phyloP scores from a whole-genome alignment of 73 alveolate species.

The Stentor roeselii region DNA sequence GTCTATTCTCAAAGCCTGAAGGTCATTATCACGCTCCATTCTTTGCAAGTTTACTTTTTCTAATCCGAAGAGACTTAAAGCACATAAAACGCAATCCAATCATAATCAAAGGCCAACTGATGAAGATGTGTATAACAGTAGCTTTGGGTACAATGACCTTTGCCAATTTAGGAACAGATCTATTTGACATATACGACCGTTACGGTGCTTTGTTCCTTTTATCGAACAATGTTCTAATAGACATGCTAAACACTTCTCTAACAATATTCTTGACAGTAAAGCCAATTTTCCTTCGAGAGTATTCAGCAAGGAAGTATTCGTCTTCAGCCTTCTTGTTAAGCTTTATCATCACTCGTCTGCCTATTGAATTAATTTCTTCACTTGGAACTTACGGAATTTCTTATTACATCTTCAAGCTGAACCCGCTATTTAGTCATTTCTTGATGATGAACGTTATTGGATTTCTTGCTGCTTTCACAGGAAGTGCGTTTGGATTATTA shows the following conservation, averaged over 20 bases:
- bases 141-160: background rate
- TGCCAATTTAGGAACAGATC: background rate
- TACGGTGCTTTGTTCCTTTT: background rate
- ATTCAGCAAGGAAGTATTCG: background rate
- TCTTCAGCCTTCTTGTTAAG: background rate
- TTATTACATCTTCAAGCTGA: background rate
- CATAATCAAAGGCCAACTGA: background rate
- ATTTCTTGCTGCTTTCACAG: background rate
- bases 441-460: background rate
- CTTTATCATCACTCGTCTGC: background rate
- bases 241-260: background rate
- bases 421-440: background rate
- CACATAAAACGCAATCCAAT: background rate
- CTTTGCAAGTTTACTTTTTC: too few relatives aligned
- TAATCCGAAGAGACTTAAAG: background rate
- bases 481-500: background rate
- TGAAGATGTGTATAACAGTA: background rate
- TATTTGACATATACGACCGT: background rate
- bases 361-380: background rate
- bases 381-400: background rate
- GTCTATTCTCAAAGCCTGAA: background rate
- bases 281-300: background rate
- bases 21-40: background rate
- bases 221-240: background rate
- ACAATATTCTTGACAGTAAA: background rate